These are phyloP conservation scores for Plectosphaerella cucumerina DNA, from an alignment of 2,329 filamentous ascomycete species.

Conservation along the genomic window DNA sequence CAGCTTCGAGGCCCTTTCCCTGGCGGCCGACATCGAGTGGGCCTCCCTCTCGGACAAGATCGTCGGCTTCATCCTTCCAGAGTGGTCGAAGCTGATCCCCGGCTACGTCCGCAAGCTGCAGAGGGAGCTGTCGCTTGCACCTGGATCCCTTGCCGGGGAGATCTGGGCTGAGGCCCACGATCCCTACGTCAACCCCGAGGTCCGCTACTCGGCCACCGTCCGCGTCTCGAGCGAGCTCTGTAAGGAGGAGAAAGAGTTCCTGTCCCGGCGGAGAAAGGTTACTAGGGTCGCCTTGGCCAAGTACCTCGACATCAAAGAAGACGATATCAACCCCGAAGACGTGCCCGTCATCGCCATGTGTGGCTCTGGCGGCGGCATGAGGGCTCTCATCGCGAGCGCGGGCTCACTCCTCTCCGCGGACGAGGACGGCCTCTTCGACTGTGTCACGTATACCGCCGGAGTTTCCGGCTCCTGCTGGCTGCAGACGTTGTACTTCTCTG, in stretches of 20 bases:
- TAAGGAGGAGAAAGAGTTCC: slow-evolving; percentile 73
- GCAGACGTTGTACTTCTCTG: slow-evolving; percentile 81
- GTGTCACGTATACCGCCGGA: slow-evolving; percentile 89
- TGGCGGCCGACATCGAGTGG: slow-evolving; percentile 53
- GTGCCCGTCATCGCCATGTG: slow-evolving; percentile 92
- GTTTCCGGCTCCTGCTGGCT: slow-evolving; percentile 97
- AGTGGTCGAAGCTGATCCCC: slow-evolving; percentile 76
- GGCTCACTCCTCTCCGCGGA: slow-evolving; percentile 82
- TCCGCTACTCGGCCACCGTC: slow-evolving; percentile 74
- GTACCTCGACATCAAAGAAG: slow-evolving; percentile 75
- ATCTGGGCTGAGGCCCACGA: slow-evolving; percentile 93
- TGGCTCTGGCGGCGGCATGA: slow-evolving; percentile 85
- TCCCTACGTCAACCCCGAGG: slow-evolving; percentile 79
- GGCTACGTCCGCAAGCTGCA: slow-evolving; percentile 79
- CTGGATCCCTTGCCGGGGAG: slow-evolving; percentile 84
- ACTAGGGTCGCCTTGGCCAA: slow-evolving; percentile 71
- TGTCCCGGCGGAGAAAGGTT: slow-evolving; percentile 62
- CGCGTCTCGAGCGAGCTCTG: slow-evolving; percentile 80
- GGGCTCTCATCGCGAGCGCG: slow-evolving; percentile 85
- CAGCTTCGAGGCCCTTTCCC: slow-evolving; percentile 49
- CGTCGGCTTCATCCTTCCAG: slow-evolving; percentile 69
- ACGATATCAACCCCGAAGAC: slow-evolving; percentile 86
- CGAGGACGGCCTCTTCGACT: slow-evolving; percentile 88
- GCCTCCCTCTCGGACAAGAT: slow-evolving; percentile 51
- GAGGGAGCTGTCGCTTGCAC: slow-evolving; percentile 79